Evolutionary conservation across 345 rosid species (phyloP).

Genomic region (Diplotaxis tenuifolia): DNA sequence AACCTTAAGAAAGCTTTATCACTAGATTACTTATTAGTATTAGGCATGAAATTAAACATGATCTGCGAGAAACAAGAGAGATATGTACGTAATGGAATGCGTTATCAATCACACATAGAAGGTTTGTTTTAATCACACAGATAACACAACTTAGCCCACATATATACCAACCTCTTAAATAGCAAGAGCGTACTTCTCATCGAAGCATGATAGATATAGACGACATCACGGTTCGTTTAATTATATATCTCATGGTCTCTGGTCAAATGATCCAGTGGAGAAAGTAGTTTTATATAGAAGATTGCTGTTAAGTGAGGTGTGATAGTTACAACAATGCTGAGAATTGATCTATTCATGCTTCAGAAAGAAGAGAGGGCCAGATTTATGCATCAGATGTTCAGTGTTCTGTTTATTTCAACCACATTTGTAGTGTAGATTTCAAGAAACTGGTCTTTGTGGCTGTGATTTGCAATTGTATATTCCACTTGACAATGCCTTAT

Average conservation of each 20-base stretch:
- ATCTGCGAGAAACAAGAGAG: background rate
- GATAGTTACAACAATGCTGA: no score
- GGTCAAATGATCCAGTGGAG: no score
- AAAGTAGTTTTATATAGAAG: no score
- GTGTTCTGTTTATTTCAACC: no score
- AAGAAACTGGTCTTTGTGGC: no score
- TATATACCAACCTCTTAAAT: constrained; percentile 2
- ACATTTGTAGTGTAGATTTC: no score
- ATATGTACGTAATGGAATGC: background rate
- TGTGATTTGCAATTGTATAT: no score
- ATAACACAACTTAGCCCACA: constrained; percentile 18
- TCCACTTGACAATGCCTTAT: no score
- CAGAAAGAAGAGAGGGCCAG: no score
- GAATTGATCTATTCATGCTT: no score
- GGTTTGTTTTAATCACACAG: background rate
- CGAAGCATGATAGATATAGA: constrained; percentile 3
- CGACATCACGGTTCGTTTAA: background rate
- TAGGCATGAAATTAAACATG: constrained; percentile 2
- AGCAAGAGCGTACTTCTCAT: background rate
- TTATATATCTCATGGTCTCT: constrained; percentile 17
- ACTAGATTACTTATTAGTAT: background rate
- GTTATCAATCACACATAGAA: constrained; percentile 6
- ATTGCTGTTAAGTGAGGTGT: no score
- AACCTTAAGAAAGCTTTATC: background rate
- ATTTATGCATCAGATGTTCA: no score